Percentiles rank a stretch among this genome's conserved stretches.
Evolutionary conservation across 805 yeast species (phyloP).

Genomic region (Candida insectalens): DNA sequence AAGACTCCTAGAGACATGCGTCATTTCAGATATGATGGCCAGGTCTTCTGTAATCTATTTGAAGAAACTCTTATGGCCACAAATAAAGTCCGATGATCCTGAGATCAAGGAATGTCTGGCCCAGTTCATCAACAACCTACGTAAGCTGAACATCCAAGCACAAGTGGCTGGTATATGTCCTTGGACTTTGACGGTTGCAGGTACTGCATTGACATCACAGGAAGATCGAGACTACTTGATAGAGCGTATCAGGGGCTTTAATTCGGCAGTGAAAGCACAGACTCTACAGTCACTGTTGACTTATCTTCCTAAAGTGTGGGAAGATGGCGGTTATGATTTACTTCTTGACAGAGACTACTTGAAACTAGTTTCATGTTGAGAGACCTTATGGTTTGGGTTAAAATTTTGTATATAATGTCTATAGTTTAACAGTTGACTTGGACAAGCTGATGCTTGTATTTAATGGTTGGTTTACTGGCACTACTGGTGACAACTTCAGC

Average conservation of each 20-base stretch:
- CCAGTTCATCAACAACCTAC: conserved; percentile 5
- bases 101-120: conserved; percentile 6
- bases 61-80: conserved; percentile 8
- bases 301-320: conserved; percentile 11
- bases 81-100: conserved; percentile 1
- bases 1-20: conserved; percentile 13
- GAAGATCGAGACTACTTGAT: conserved; percentile 9
- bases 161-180: conserved; percentile 7
- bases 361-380: not conserved
- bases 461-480: conserved; percentile 8
- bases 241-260: conserved; percentile 7
- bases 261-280: conserved; percentile 6
- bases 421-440: conserved; percentile 20
- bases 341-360: conserved; percentile 1
- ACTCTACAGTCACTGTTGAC: conserved; percentile 5
- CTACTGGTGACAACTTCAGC: conserved; percentile 14
- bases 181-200: conserved; percentile 14
- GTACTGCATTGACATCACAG: conserved; percentile 6
- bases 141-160: conserved; percentile 7
- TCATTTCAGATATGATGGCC: conserved; percentile 8
- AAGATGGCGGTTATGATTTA: conserved; percentile 3
- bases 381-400: too few relatives aligned
- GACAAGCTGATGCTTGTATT: conserved; percentile 16
- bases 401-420: not conserved
- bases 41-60: conserved; percentile 9